A percentile compares a stretch with the other conserved stretches of the same genome.
Evolutionary conservation across 306 rosid genomes (phyloP).

Genomic region (Inga oerstediana): DNA sequence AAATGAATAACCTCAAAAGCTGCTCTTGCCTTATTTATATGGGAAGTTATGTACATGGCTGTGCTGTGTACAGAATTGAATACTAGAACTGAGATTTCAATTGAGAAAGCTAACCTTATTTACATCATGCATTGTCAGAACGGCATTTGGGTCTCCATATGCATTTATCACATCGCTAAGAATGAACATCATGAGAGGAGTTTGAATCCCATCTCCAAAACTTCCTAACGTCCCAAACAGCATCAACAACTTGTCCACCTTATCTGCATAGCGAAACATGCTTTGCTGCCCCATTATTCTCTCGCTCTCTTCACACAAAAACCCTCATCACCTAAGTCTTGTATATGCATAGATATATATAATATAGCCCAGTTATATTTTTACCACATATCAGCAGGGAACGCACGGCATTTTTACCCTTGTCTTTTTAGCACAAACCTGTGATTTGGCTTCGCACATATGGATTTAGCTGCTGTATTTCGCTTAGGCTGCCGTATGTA

Average conservation of each 20-base stretch:
- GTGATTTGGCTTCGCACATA: background rate
- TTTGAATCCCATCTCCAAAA: slow-evolving; percentile 86
- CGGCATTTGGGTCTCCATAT: slow-evolving; percentile 51
- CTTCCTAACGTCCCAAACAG: slow-evolving; percentile 81
- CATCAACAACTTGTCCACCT: slow-evolving; percentile 73
- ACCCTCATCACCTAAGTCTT: background rate
- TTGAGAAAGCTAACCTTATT: slow-evolving; percentile 59
- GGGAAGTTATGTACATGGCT: background rate
- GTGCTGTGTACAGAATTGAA: background rate
- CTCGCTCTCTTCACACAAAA: background rate
- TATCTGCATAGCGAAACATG: slow-evolving; percentile 81
- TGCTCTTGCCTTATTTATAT: background rate
- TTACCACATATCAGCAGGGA: background rate
- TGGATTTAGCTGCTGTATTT: slow-evolving; percentile 31
- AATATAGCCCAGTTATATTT: slow-evolving; percentile 1
- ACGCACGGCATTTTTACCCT: background rate
- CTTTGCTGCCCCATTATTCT: slow-evolving; percentile 58
- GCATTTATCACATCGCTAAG: slow-evolving; percentile 85
- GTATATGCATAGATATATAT: slow-evolving; percentile 5
- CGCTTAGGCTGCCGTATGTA: background rate
- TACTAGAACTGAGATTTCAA: background rate
- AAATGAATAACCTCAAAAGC: slow-evolving; percentile 33
- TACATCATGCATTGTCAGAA: slow-evolving; percentile 56
- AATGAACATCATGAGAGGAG: slow-evolving; percentile 79
- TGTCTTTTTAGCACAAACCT: background rate